Base-by-base conservation (phyloP, 441 rosid genomes). In the Eugenia klotzschiana region DNA sequence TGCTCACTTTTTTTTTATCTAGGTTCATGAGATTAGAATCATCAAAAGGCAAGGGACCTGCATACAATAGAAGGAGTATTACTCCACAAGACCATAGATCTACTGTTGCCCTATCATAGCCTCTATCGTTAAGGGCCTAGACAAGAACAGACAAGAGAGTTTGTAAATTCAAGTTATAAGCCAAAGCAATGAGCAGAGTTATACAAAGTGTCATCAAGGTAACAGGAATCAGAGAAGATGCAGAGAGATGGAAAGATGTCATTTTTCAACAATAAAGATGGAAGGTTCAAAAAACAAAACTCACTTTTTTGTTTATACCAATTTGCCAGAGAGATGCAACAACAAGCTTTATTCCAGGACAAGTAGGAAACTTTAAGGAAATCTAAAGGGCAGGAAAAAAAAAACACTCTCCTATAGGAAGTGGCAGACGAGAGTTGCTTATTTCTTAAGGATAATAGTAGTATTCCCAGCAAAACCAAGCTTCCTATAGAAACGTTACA, bases 31-130 rank as follows among this genome's bases (percentile, higher is more conserved):
- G 92, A 96, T 94, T 96, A 89, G 97, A 79, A 90, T 96, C 98
- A 87, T 96, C 99, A 13, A 96, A 96, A 91, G 98, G 99, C 92
- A 96, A 95, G 91, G 95, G 94, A 85, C 98, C 98, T 84, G 98
- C 98, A 84, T 95, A 95, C 90, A 96, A 86, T 60, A 96, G 97
- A 91, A 93, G 95, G 85, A 96, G 99, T 87, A 96, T 95, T 83
- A 96, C 99, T 84, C 98, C 99, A 82, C 99, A 95, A 51, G 99
- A 96, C 98, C 99, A 96, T 90, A 94, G 80, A 84, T 96, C 99
- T 15, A 98, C 99, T 4, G 95, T 94, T 85, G 97, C 95, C 54
- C 99, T 98, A 84, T 96, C 98, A 25, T 96, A 96, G 86, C 99
- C 98, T 91, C 94, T 88, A 83, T 96, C 99, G 85, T 95, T 93